Conservation (phyloP, 2,329 filamentous ascomycete genomes). For the Cladorrhinum sp. region DNA sequence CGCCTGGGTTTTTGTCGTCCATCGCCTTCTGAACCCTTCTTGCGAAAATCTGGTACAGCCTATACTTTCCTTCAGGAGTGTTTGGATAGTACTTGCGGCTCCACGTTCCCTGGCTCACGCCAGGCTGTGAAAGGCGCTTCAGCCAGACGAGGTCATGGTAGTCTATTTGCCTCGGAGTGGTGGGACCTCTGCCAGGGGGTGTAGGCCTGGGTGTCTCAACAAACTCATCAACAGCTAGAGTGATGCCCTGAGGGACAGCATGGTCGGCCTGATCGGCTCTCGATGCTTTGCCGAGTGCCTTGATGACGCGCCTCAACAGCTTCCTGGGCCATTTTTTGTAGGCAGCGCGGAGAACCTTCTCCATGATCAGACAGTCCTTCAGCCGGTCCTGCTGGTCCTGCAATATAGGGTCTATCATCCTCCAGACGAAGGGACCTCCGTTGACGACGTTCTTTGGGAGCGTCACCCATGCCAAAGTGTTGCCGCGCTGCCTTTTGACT, state of each 20-base stretch:
- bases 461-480: conserved; percentile 12
- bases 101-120: conserved; percentile 27
- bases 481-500: not conserved
- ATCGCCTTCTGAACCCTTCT: conserved; percentile 33
- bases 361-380: conserved; percentile 26
- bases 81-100: conserved; percentile 15
- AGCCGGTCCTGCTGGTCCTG: conserved; percentile 31
- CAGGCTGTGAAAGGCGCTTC: conserved; percentile 30
- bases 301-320: not conserved
- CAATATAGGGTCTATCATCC: conserved; percentile 15
- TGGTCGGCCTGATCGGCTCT: conserved; percentile 11
- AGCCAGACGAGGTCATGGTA: conserved; percentile 35
- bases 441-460: conserved; percentile 29
- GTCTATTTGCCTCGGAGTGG: conserved; percentile 17
- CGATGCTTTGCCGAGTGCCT: not conserved
- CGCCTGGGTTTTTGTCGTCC: conserved; percentile 28
- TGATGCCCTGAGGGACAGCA: not conserved
- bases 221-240: not conserved
- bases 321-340: not conserved
- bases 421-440: conserved; percentile 27
- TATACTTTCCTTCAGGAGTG: conserved; percentile 25
- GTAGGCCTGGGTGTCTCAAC: not conserved
- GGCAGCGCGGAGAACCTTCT: not conserved
- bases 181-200: conserved; percentile 13
- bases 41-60: conserved; percentile 34